Base-by-base conservation (phyloP, 2,329 filamentous ascomycete species). In the Penicillium sp. region DNA sequence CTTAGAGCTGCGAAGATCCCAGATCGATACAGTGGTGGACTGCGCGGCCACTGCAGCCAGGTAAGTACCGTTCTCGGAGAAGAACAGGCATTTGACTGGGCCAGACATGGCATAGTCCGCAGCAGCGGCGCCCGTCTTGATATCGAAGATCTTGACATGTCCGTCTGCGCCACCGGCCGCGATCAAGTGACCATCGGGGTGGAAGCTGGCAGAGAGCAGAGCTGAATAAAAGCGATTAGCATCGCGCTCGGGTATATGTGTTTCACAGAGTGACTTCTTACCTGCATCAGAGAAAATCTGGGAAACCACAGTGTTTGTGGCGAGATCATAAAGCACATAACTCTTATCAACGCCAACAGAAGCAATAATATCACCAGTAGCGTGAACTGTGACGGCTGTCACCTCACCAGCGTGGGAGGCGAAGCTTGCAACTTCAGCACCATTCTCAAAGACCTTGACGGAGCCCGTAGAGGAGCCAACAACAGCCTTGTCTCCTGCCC, bases 21-120 rank as follows among this genome's bases (percentile, higher is more conserved):
- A 97, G 54, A 97, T 86, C 10, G 90, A 90, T 38, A 96, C 88
- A 25, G 82, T 88, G 23, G 86, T 89, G 63, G 92, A 90, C 31
- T 86, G 87, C 74, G 91, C 87, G 58, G 89, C 86, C 8, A 88
- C 88, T 6, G 91, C 89, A 1, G 93, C 93, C 63, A 99, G 87
- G 91, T 93, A 97, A 68, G 90, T 96, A 25, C 94, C 94, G 67
- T 99, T 99, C 75, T 99, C 94, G 0, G 93, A 97, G 77, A 99
- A 99, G 58, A 84, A 82, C 41, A 99, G 78, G 12, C 86, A 85
- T 67, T 90, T 86, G 3, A 97, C 83, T 0, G 92, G 86, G 0
- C 86, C 86, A 25, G 75, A 71, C 59, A 81, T 75, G 8, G 81
- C 79, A 74, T 95, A 96, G 55, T 85, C 86, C 29, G 91, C 91